Evolutionary conservation across 2,329 filamentous ascomycete genomes (phyloP), one percentile per base, ranked within the genome.

Genomic region (Tolypocladium tundrense): DNA sequence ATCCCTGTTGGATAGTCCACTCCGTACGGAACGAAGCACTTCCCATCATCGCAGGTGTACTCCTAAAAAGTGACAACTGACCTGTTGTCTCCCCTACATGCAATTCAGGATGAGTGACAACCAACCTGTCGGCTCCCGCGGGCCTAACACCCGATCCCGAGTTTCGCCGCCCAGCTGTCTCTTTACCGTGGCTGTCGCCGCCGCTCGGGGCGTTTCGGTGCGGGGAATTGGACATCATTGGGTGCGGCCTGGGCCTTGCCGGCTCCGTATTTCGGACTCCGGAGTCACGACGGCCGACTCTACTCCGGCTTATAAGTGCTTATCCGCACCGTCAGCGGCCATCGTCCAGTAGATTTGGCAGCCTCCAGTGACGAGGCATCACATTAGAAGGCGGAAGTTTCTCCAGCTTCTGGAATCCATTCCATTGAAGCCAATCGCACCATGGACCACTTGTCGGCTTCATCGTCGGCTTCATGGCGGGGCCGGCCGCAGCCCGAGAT

Each of bases 401-500:
- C 45, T 16, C 27, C 33, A 51, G 48, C 2, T 35, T 7, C 3
- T 35, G 31, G 27, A 51, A 16, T 31, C 6, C 27, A n/a, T 35
- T 51, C 16, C 16, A 35, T 19, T 50, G 13, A n/a, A 31, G 31
- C 6, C 19, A 51, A n/a, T 19, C 21, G 19, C 35, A 16, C 14
- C 37, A 58, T 53, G 53, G 43, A 56, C 24, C 21, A n/a, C 19
- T 43, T 50, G 7, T 24, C 45, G 16, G 43, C 21, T 11, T 31
- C 43, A n/a, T n/a, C 48, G 13, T 24, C 48, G 24, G 19, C 48
- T 27, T 21, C 51, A n/a, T 19, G 37, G 24, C 52, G 24, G 19
- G 24, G 53, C 14, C 56, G 40, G 37, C 13, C 58, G 31, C 53
- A 52, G 35, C 54, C 56, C 6, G 56, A 60, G 51, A 58, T 60